These are phyloP conservation scores for Plasmodium cynomolgi DNA, from an alignment of 169 alveolate species.

Conservation along the genomic window DNA sequence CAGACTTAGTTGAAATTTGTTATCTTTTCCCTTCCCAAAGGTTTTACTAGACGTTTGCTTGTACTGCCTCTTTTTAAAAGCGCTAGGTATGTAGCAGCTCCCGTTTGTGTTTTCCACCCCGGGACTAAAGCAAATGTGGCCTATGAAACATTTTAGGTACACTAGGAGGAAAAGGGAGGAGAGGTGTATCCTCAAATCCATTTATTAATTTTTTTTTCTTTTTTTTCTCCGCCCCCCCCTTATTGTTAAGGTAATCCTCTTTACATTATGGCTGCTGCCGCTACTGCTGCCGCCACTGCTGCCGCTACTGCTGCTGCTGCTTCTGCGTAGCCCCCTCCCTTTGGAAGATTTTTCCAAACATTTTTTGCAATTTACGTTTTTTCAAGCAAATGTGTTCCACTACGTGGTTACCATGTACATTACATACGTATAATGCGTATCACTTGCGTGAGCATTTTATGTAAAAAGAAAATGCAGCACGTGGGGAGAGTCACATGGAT, in stretches of 20 bases:
- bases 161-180: conserved; percentile 15
- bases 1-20: conserved; percentile 43
- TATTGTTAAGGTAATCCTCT: background rate
- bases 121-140: conserved; percentile 23
- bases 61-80: conserved; percentile 7
- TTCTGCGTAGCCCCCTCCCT: background rate
- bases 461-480: background rate
- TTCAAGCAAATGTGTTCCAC: background rate
- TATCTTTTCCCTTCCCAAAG: background rate
- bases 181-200: conserved; percentile 55
- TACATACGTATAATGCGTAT: background rate
- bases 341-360: background rate
- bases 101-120: background rate
- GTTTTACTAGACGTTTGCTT: background rate
- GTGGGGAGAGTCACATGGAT: background rate
- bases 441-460: background rate
- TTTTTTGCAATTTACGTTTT: background rate
- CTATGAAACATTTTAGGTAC: conserved; percentile 6
- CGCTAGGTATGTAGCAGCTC: background rate
- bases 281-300: background rate
- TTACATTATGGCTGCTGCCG: background rate
- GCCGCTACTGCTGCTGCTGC: background rate
- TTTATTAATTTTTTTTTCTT: conserved; percentile 11
- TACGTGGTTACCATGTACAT: background rate
- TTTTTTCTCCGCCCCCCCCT: background rate